Evolutionary conservation across 768 basidiomycete genomes (phyloP), one percentile per base, ranked within the genome.

Genomic region (Pholiota conissans): DNA sequence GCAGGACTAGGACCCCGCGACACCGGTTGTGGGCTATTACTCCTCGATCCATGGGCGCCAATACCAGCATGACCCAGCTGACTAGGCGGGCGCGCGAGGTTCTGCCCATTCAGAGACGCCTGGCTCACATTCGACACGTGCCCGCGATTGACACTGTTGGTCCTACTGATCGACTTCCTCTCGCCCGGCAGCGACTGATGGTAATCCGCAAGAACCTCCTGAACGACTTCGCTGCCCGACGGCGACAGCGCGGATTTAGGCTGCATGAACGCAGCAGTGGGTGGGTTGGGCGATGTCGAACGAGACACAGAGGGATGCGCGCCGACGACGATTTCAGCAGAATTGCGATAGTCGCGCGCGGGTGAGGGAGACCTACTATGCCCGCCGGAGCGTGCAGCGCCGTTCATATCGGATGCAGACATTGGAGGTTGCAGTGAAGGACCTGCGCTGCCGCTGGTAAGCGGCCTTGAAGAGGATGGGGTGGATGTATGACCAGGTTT

Each of bases 151-250:
- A 75, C 67, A 63, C 82, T 89, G 61, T 78, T 82, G 50, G 78
- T 76, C 45, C 83, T 74, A 65, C 83, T 85, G 24, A 83, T 74
- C 7, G 80, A 76, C 71, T 82, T 86, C 49, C 82, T 76, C 69
- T 97, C 95, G 3, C 93, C 95, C 6, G 95, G 95, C 68, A 98
- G 82, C 1, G 88, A 84, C 65, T 94, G 93, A 26, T 87, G 83
- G 66, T 98, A 98, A 61, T 85, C 81, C 0, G 78, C 76, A 14
- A 93, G 71, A 7, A 93, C 86, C n/a, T 85, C 83, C 55, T 90
- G 86, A 16, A 93, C 84, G 0, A 83, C 77, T n/a, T 85, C 79
- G 37, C 77, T 69, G 1, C 79, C 79, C 6, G 53, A 29, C 14
- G 77, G 59, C 2, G 79, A 73, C 28, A 76, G 73, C 0, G 77